Conservation (phyloP, 192 early-diverging fungal species). For the Powellomyces hirtus region DNA sequence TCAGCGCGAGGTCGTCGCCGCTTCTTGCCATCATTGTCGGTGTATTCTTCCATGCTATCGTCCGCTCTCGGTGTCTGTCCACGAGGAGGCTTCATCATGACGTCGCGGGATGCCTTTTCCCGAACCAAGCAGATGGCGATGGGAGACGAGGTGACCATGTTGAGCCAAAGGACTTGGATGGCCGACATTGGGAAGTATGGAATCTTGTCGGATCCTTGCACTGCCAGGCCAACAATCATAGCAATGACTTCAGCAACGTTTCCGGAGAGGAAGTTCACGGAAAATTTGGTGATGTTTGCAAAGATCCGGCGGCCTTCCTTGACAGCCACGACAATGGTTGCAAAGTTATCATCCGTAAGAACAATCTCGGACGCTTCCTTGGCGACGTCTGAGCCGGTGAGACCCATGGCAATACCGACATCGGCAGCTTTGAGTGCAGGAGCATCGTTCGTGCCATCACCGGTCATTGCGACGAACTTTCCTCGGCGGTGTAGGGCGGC, state of each 20-base stretch:
- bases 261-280: conserved; percentile 54
- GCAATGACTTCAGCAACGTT: conserved; percentile 77
- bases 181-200: conserved; percentile 79
- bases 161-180: conserved; percentile 79
- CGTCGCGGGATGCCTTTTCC: conserved; percentile 29
- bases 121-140: no score
- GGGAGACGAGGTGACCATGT: conserved; percentile 78
- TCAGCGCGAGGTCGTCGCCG: no score
- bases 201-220: conserved; percentile 57
- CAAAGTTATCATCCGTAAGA: conserved; percentile 98
- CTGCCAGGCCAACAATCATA: conserved; percentile 70
- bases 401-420: conserved; percentile 99
- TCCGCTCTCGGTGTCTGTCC: no score
- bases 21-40: no score
- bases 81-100: conserved; percentile 9
- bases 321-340: conserved; percentile 94
- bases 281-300: conserved; percentile 53
- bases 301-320: conserved; percentile 94
- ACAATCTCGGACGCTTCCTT: conserved; percentile 98
- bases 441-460: conserved; percentile 99
- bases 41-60: no score
- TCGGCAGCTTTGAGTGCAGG: conserved; percentile 96
- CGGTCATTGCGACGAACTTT: conserved; percentile 87
- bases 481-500: conserved; percentile 41
- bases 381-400: conserved; percentile 94